These are phyloP conservation scores for sorghum (Sorghum bicolor) DNA, from an alignment of 176 grass and related monocot genomes.

Conservation along the genomic window DNA sequence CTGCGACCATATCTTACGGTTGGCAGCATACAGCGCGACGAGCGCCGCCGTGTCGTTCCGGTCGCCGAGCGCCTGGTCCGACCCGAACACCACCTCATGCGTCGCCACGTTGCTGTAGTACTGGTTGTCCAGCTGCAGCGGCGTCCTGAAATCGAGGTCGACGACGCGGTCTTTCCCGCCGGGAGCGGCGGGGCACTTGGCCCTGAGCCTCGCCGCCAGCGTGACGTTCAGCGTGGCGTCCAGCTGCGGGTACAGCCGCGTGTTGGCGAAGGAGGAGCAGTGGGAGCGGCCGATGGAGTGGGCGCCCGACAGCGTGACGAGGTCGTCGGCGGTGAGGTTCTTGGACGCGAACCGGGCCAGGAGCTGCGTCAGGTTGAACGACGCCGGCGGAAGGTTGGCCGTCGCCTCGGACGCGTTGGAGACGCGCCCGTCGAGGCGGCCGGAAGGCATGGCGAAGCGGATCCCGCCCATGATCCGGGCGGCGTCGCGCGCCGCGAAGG, in stretches of 20 bases:
- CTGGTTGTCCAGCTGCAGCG: conserved; percentile 44
- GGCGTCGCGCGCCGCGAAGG: conserved; percentile 58
- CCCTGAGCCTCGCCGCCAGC: not conserved
- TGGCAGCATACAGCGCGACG: conserved; percentile 24
- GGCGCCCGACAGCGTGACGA: conserved; percentile 51
- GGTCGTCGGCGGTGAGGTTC: conserved; percentile 53
- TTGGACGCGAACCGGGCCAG: conserved; percentile 43
- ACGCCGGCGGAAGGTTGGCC: conserved; percentile 24
- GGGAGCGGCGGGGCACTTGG: conserved; percentile 26
- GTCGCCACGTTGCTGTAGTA: conserved; percentile 45
- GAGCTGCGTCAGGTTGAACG: conserved; percentile 38
- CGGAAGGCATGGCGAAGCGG: conserved; percentile 48
- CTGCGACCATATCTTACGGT: conserved; percentile 31
- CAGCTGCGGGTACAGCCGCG: conserved; percentile 47
- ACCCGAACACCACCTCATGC: conserved; percentile 40
- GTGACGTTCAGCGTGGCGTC: not conserved
- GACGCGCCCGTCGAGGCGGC: conserved; percentile 56
- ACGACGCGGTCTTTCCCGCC: not conserved
- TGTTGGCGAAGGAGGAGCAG: conserved; percentile 37
- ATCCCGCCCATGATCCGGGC: conserved; percentile 47
- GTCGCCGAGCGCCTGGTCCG: conserved; percentile 35
- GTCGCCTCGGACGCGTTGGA: conserved; percentile 38
- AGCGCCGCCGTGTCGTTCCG: conserved; percentile 36
- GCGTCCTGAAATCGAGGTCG: conserved; percentile 32
- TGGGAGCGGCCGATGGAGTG: conserved; percentile 71